Evolutionary conservation across 2,329 filamentous ascomycete genomes (phyloP).

Genomic region (Colletotrichum godetiae): DNA sequence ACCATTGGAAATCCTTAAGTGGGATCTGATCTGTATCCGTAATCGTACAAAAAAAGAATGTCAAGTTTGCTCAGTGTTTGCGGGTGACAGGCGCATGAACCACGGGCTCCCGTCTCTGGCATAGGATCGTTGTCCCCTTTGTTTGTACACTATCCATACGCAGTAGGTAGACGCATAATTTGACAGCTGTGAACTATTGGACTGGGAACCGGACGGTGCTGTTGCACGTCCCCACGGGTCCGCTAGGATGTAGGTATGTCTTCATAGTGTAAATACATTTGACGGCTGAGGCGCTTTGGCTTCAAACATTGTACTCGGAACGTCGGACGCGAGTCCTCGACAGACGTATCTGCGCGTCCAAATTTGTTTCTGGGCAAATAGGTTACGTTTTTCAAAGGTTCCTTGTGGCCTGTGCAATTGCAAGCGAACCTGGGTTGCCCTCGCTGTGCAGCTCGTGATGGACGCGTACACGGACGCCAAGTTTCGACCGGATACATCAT

Average conservation of each 20-base stretch:
- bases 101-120: not conserved
- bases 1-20: not conserved
- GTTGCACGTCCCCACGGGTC: constrained; percentile 15
- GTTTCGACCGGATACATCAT: constrained; percentile 23
- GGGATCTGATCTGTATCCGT: not conserved
- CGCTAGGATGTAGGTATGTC: no score
- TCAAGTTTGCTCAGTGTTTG: constrained; percentile 4
- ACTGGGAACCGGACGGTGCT: not conserved
- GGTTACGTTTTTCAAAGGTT: not conserved
- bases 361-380: constrained; percentile 3
- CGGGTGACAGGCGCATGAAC: not conserved
- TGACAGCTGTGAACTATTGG: constrained; percentile 26
- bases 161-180: not conserved
- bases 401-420: constrained; percentile 1
- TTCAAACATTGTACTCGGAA: not conserved
- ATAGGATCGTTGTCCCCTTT: not conserved
- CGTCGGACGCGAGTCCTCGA: not conserved
- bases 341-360: not conserved
- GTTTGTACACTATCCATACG: not conserved
- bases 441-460: constrained; percentile 19
- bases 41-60: not conserved
- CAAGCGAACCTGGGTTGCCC: constrained; percentile 17
- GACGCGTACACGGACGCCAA: constrained; percentile 28
- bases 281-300: constrained; percentile 20
- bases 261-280: constrained; percentile 12